Conservation (phyloP, 1,139 yeast species). For the Candida mesenterica region DNA sequence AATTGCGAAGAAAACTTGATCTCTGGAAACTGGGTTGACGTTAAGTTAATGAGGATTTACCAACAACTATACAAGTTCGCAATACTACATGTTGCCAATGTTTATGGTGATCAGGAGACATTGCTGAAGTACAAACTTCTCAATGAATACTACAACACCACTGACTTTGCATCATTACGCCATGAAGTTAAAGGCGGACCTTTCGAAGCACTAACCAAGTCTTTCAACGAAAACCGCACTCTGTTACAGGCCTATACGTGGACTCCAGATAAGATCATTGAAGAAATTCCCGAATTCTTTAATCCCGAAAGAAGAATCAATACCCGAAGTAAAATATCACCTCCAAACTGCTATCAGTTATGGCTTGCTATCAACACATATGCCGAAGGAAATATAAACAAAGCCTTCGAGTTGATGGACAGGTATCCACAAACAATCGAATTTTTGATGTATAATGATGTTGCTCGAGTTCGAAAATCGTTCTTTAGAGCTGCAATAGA, state of each 20-base stretch:
- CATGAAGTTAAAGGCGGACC: conserved; percentile 3
- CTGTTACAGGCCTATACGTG: conserved; percentile 8
- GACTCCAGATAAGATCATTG: conserved; percentile 10
- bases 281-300: conserved; percentile 25
- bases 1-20: conserved; percentile 32
- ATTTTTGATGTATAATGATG: conserved; percentile 23
- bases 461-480: conserved; percentile 18
- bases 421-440: conserved; percentile 36
- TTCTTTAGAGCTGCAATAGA: conserved; percentile 27
- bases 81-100: conserved; percentile 17
- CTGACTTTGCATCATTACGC: conserved; percentile 1
- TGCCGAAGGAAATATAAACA: conserved; percentile 16
- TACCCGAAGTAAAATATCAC: conserved; percentile 21
- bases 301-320: conserved; percentile 24
- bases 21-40: conserved; percentile 32
- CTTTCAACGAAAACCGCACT: conserved; percentile 6
- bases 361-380: conserved; percentile 19
- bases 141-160: conserved; percentile 30
- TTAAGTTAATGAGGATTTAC: conserved; percentile 19
- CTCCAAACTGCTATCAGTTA: conserved; percentile 16
- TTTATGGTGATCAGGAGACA: conserved; percentile 16
- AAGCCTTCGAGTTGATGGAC: conserved; percentile 28
- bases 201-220: conserved; percentile 9
- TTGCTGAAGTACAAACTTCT: conserved; percentile 21
- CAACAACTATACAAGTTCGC: conserved; percentile 28